Base-by-base conservation (phyloP, 352 stramenopile genomes). In the Phytophthora lateralis region DNA sequence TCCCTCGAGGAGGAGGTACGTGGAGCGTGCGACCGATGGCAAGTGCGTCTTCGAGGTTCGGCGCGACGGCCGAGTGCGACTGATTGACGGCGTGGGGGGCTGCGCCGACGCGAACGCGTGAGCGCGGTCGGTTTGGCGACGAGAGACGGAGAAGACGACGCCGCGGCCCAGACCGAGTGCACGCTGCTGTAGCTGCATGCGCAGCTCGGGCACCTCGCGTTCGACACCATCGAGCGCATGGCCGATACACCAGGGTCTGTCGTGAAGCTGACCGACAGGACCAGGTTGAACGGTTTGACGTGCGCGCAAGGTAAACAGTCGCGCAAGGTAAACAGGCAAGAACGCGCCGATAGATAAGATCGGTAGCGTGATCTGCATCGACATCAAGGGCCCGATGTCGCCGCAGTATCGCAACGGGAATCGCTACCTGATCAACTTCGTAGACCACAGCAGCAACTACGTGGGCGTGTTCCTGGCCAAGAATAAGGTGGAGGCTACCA, bases 371-470 rank as follows among this genome's bases (percentile, higher is more conserved):
- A 57, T 61, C 2, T 60, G 59, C 43, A 54, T 17, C 10, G 59
- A 60, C 42, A 17, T 58, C 0, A 65, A 60, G 20, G 48, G 48
- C 2, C 47, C 56, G 3, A 71, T 66, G 30, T 39, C 39, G 4
- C 27, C 39, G 2, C 1, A 9, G 0, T 24, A 63, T 4, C 8
- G 35, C 0, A 18, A 34, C 12, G 44, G 39, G 1, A 67, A 68
- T 27, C 29, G 50, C 0, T 72, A 55, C 18, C 27, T 61, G 49
- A 27, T 71, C 1, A 66, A 66, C 17, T 59, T 66, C 4, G 20
- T 66, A 0, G 42, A 66, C 7, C 50, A 66, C 11, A 20, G 42
- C 1, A 47, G 1, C 6, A 70, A 65, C 24, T 65, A 65, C 39
- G 42, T 18, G 4, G 18, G 55, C 2, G 49, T 65, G 1, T 71